Evolutionary conservation across 352 stramenopile species (phyloP), one percentile per base, ranked within the genome.

Genomic region (Thalassiosira hispida): DNA sequence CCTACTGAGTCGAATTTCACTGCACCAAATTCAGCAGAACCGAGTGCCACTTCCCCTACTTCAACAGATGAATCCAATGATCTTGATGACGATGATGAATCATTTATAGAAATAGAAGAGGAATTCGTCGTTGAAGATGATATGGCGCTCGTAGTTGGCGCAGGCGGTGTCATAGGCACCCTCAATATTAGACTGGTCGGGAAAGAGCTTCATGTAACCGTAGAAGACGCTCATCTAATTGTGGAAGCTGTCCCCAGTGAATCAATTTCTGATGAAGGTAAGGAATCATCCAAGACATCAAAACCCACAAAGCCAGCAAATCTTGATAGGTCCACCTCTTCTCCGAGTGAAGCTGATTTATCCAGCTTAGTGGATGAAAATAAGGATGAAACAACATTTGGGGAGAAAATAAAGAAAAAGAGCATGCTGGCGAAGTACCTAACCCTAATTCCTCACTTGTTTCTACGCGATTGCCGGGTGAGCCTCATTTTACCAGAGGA

Each of bases 191-290:
- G 81, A 53, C 27, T 92, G 33, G 71, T 93, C 25, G 84, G 72
- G 9, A 87, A 84, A 56, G 81, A 92, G 53, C 55, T 92, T 16
- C 83, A 91, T 62, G 76, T 93, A 7, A 81, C 84, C n/a, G 76
- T 92, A 7, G 88, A 93, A 82, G 88, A 92, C 79, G 88, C 83
- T 20, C 79, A 86, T 78, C 68, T 93, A 7, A 82, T 87, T 14
- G 51, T 93, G 9, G 88, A 93, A 74, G 82, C 76, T 42, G 53
- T 88, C 16, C 71, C 68, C 20, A 74, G 70, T 5, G 59, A 64
- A 56, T 52, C 60, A 44, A 27, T 11, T 67, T n/a, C 9, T 8
- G 51, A 70, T 52, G 47, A 73, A 70, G 57, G 62, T 11, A 49
- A 62, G 1, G 49, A 73, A 35, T 60, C 44, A 16, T 52, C 23